Evolutionary conservation across 2,329 filamentous ascomycete genomes (phyloP).

Genomic region (Waltergamsia citrina): DNA sequence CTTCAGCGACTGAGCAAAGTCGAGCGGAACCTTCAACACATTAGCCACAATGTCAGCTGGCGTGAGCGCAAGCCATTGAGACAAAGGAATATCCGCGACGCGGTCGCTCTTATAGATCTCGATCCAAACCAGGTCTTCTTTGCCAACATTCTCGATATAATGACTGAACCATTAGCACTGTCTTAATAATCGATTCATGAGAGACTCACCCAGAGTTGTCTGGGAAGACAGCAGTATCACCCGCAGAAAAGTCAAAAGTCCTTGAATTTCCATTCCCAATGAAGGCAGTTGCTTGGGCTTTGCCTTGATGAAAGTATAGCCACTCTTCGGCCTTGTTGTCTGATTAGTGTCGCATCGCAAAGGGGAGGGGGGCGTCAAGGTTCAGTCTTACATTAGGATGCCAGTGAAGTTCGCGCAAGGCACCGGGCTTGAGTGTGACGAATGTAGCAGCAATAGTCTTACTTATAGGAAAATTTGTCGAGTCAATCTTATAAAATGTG

Average conservation of each 20-base stretch:
- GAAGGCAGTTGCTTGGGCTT: conserved; percentile 54
- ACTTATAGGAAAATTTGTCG: conserved; percentile 55
- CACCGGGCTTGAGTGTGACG: conserved; percentile 53
- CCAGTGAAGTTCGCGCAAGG: conserved; percentile 59
- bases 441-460: conserved; percentile 58
- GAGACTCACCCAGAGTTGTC: conserved; percentile 45
- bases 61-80: conserved; percentile 61
- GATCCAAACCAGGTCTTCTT: conserved; percentile 56
- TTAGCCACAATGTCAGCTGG: conserved; percentile 52
- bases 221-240: conserved; percentile 61
- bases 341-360: background rate
- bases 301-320: conserved; percentile 60
- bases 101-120: conserved; percentile 61
- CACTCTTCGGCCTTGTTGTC: conserved; percentile 51
- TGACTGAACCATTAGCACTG: conserved; percentile 30
- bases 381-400: conserved; percentile 49
- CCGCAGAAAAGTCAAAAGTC: conserved; percentile 57
- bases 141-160: conserved; percentile 60
- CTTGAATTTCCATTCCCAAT: conserved; percentile 50
- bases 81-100: conserved; percentile 56
- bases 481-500: conserved; percentile 54
- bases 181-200: background rate
- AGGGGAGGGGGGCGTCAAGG: background rate
- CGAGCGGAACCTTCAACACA: conserved; percentile 46
- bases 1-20: conserved; percentile 47